Evolutionary conservation across 306 rosid species (phyloP).

Genomic region (Canavalia gladiata): DNA sequence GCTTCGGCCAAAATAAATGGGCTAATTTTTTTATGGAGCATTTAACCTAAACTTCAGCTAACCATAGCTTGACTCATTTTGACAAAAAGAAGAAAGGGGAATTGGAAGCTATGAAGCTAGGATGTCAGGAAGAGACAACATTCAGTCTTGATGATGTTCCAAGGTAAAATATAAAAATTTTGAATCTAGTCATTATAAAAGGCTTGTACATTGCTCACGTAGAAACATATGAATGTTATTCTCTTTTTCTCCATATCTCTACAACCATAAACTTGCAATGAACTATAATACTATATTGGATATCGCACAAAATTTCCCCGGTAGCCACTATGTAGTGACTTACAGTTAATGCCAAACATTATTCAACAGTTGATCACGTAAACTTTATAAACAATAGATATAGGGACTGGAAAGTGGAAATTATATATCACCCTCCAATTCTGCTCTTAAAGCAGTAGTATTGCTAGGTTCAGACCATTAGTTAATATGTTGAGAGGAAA

Average conservation of each 20-base stretch:
- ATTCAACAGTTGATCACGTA: slow-evolving; percentile 28
- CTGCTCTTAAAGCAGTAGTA: not conserved
- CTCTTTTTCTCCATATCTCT: slow-evolving; percentile 19
- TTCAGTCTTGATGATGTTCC: slow-evolving; percentile 18
- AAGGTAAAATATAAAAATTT: slow-evolving; percentile 9
- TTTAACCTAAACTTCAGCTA: too few relatives aligned
- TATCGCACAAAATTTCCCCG: slow-evolving; percentile 61
- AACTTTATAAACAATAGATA: not conserved
- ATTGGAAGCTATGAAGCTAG: not conserved
- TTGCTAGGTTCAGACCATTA: not conserved
- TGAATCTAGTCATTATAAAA: slow-evolving; percentile 2
- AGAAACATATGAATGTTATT: slow-evolving; percentile 32
- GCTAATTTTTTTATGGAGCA: too few relatives aligned
- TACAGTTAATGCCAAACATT: slow-evolving; percentile 66
- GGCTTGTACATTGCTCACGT: not conserved
- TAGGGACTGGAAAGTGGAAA: not conserved
- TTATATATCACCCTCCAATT: slow-evolving; percentile 6
- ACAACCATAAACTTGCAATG: slow-evolving; percentile 36
- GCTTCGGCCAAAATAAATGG: too few relatives aligned
- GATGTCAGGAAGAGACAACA: not conserved
- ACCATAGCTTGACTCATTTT: not conserved
- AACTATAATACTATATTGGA: not conserved
- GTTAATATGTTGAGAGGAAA: not conserved
- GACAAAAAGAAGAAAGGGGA: not conserved
- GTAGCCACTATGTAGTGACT: slow-evolving; percentile 58